phyloP scores from a whole-genome alignment of 2,329 filamentous ascomycete species.

The Ascochyta fabae region DNA sequence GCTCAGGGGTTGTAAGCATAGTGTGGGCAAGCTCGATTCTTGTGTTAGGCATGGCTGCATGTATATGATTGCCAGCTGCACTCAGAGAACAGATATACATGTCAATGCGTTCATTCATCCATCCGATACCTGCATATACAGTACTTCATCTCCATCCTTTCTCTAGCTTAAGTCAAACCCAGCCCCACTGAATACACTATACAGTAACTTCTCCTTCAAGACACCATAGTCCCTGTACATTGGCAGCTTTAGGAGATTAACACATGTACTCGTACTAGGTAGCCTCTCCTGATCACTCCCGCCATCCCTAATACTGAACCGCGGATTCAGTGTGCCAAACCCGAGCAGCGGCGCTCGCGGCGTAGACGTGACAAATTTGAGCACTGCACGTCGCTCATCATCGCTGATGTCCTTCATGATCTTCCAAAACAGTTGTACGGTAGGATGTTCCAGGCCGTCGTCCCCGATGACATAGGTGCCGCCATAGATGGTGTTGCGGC shows the following conservation, averaged over 20 bases:
- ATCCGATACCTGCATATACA: not conserved
- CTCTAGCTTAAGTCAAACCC: constrained; percentile 74
- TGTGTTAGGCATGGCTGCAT: no score
- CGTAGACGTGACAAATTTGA: constrained; percentile 96
- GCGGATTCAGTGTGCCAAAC: constrained; percentile 82
- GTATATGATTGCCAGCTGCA: no score
- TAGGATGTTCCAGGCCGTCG: constrained; percentile 84
- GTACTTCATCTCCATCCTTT: not conserved
- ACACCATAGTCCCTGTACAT: constrained; percentile 71
- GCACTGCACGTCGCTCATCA: constrained; percentile 78
- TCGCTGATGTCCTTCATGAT: constrained; percentile 81
- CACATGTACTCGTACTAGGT: constrained; percentile 94
- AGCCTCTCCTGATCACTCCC: constrained; percentile 77
- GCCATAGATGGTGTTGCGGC: constrained; percentile 83
- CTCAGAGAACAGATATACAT: no score
- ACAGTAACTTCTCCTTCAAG: constrained; percentile 81
- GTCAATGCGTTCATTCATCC: not conserved
- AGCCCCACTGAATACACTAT: constrained; percentile 87
- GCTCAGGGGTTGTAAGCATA: not conserved
- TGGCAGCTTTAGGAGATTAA: constrained; percentile 92
- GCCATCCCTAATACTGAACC: constrained; percentile 88
- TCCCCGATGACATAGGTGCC: constrained; percentile 91
- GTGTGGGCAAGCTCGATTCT: no score
- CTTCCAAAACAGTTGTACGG: constrained; percentile 87
- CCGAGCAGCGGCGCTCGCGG: constrained; percentile 88